Base-by-base conservation (phyloP, 2,329 filamentous ascomycete species). In the Colletotrichum chrysophilum region DNA sequence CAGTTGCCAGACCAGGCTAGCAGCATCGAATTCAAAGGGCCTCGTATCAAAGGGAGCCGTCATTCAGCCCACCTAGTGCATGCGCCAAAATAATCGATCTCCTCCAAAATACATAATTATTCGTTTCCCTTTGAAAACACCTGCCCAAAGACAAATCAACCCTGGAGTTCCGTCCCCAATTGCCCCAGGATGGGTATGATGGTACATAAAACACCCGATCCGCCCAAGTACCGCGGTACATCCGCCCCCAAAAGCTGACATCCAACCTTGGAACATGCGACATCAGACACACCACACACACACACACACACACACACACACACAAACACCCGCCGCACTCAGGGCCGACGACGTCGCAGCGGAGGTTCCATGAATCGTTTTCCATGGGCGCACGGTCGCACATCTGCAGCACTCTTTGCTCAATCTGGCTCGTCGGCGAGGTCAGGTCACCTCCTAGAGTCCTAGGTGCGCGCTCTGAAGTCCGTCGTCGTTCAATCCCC, bases 211-310 rank as follows among this genome's bases (percentile, higher is more conserved):
- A 26, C 34, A 26, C 56, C 64, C 14, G 9, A 36, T 48, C 16
- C 16, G 14, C n/a, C 21, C 7, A 75, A 2, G 73, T 76, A 69
- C 64, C 48, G 5, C 0, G n/a, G 70, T 74, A 76, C 74, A 65
- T 60, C n/a, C 14, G 52, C 43, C 36, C 58, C 58, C 32, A 65
- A 52, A 65, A 43, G 69, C 58, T 58, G 13, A 62, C 70, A 69
- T 65, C 34, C 58, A 56, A 48, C 52, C 58, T 76, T 36, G 58
- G 62, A 70, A 74, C 70, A 69, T 76, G 70, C 74, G 64, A 76
- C 74, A 76, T 76, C 74, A 74, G 70, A 76, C 70, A 75, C 62
- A 60, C 69, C 70, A 75, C 62, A 60, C 69, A 62, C 14, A 73
- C 58, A 71, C 58, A 62, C 24, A 24, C 69, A 75, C 62, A 60